Evolutionary conservation across 1,284 basidiomycete genomes (phyloP).

Genomic region (Paramarasmius palmivorus): DNA sequence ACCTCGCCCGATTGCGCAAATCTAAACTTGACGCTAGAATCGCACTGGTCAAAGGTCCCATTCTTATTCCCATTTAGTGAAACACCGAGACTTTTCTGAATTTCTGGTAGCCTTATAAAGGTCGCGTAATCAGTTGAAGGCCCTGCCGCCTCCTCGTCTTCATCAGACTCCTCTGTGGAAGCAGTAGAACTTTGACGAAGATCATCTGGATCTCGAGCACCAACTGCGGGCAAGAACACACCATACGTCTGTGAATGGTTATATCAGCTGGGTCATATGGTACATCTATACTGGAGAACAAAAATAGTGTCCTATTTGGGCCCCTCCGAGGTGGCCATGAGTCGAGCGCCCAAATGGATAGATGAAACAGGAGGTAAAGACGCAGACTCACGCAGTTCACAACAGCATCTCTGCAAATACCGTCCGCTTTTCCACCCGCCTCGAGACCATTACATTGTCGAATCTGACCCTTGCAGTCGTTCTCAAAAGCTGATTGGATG

Average conservation of each 20-base stretch:
- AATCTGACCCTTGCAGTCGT: conserved; percentile 28
- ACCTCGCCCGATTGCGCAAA: conserved; percentile 18
- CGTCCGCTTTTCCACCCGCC: not conserved
- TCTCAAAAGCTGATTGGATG: conserved; percentile 32
- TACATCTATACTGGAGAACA: no score
- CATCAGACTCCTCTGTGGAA: no score
- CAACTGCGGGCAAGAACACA: conserved; percentile 33
- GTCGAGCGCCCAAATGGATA: not conserved
- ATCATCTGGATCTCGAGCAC: conserved; percentile 36
- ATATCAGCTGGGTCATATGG: no score
- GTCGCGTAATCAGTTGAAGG: conserved; percentile 36
- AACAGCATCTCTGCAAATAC: conserved; percentile 13
- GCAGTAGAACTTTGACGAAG: conserved; percentile 31
- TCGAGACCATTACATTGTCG: conserved; percentile 20
- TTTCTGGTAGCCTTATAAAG: conserved; percentile 27
- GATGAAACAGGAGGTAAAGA: not conserved
- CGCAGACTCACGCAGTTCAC: conserved; percentile 18
- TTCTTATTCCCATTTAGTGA: conserved; percentile 14
- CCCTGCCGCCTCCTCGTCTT: conserved; percentile 16
- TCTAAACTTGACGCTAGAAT: conserved; percentile 15
- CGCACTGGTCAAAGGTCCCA: conserved; percentile 29
- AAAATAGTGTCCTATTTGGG: no score
- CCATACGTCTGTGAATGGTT: conserved; percentile 22
- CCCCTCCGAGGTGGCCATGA: no score
- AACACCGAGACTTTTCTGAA: conserved; percentile 31